Evolutionary conservation across 2,329 filamentous ascomycete genomes (phyloP).

Genomic region (Pseudocercospora vitis): DNA sequence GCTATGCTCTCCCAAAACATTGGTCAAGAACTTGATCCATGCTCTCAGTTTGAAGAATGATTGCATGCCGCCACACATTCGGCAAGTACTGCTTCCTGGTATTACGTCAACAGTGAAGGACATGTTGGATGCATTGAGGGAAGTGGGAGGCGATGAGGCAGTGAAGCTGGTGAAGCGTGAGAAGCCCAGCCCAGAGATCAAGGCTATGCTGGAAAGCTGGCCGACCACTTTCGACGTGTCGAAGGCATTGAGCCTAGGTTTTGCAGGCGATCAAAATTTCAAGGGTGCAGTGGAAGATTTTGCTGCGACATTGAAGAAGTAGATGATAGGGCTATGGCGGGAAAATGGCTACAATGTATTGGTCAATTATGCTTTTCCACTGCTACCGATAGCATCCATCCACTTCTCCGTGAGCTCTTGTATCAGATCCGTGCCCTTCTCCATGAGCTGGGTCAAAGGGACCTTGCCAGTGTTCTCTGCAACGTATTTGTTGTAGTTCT

Average conservation of each 20-base stretch:
- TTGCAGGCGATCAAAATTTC: conserved; percentile 51
- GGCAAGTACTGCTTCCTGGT: conserved; percentile 57
- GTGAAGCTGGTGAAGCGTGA: conserved; percentile 53
- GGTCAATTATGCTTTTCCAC: conserved; percentile 25
- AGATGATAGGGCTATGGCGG: conserved; percentile 7
- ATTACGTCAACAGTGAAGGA: conserved; percentile 56
- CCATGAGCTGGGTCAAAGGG: conserved; percentile 55
- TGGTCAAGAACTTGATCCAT: conserved; percentile 57
- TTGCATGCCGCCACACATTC: conserved; percentile 50
- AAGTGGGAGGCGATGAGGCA: conserved; percentile 56
- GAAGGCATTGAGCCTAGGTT: conserved; percentile 56
- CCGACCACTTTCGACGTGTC: conserved; percentile 57
- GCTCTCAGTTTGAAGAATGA: conserved; percentile 53
- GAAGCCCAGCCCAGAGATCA: conserved; percentile 51
- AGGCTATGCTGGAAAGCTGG: conserved; percentile 58
- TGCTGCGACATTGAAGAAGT: conserved; percentile 35
- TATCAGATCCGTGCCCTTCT: conserved; percentile 56
- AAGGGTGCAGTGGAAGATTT: conserved; percentile 50
- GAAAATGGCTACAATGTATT: too few species aligned
- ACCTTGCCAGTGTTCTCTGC: conserved; percentile 52
- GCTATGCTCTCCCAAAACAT: conserved; percentile 57
- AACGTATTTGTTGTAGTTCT: conserved; percentile 50
- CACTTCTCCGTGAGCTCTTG: conserved; percentile 57
- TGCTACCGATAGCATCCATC: conserved; percentile 48
- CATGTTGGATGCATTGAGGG: conserved; percentile 57